phyloP scores from a whole-genome alignment of 2,329 filamentous ascomycete genomes.

The Berkeleyomyces rouxiae region DNA sequence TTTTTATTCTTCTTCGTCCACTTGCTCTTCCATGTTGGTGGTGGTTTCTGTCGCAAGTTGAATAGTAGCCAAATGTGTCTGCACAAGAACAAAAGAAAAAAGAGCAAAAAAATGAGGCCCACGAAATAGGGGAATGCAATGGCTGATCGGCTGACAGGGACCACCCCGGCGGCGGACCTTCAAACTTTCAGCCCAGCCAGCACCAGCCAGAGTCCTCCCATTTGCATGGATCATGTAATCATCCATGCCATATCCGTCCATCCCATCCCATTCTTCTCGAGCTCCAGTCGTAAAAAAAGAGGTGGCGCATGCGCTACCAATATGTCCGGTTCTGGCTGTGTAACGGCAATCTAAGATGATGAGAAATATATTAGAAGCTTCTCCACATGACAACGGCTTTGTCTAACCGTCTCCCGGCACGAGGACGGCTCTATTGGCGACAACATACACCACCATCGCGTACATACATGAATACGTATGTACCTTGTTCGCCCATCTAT shows the following conservation, averaged over 20 bases:
- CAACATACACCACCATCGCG: too few species aligned
- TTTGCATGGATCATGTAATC: constrained; percentile 1
- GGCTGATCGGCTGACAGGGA: neutral
- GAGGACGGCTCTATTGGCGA: too few species aligned
- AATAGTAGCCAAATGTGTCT: neutral
- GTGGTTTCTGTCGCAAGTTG: neutral
- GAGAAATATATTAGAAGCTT: neutral
- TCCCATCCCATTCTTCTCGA: neutral
- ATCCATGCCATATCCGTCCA: neutral
- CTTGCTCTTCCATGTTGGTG: neutral
- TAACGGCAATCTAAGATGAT: neutral
- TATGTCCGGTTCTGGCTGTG: neutral
- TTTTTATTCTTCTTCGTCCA: neutral
- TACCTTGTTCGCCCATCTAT: neutral
- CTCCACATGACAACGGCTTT: neutral
- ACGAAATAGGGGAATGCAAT: neutral
- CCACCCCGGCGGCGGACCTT: neutral
- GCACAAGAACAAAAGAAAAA: neutral
- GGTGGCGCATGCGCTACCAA: neutral
- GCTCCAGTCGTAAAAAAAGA: neutral
- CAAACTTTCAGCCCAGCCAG: constrained; percentile 1
- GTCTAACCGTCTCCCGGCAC: neutral
- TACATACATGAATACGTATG: neutral
- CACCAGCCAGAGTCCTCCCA: neutral
- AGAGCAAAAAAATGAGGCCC: neutral